Conservation (phyloP, 148 eudicot genomes). For the Salicornia ramosissima region DNA sequence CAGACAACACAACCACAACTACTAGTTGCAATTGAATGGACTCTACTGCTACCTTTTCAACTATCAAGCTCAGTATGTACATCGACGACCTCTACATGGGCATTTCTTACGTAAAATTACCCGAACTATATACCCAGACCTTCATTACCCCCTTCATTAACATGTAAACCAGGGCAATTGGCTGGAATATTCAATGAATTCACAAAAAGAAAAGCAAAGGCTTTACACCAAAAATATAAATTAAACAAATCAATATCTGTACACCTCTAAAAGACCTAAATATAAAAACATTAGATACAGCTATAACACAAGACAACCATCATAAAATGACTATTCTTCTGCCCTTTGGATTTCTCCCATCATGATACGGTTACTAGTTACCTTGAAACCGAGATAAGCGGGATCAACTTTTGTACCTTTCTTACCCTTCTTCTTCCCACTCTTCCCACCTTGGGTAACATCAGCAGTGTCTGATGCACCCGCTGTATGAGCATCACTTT, state of each 20-base stretch:
- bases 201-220: slow-evolving; percentile 1
- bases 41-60: neutral
- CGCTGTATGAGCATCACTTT: slow-evolving; percentile 35
- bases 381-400: slow-evolving; percentile 89
- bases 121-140: slow-evolving; percentile 20
- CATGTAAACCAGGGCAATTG: slow-evolving; percentile 15
- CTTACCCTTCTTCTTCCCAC: slow-evolving; percentile 82
- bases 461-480: slow-evolving; percentile 41
- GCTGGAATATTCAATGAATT: slow-evolving; percentile 9
- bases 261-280: slow-evolving; percentile 26
- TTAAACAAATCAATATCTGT: slow-evolving; percentile 18
- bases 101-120: slow-evolving; percentile 2
- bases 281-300: slow-evolving; percentile 4
- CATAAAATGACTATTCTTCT: slow-evolving; percentile 47
- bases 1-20: no score
- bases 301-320: no score
- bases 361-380: slow-evolving; percentile 90
- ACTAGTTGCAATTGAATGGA: neutral
- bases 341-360: slow-evolving; percentile 94
- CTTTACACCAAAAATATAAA: slow-evolving; percentile 26
- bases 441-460: slow-evolving; percentile 41
- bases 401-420: slow-evolving; percentile 92
- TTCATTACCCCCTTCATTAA: slow-evolving; percentile 7
- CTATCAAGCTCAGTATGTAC: slow-evolving; percentile 21
- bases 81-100: slow-evolving; percentile 17